Conservation (phyloP, 2,329 filamentous ascomycete species). For the Penicillium thymicola region DNA sequence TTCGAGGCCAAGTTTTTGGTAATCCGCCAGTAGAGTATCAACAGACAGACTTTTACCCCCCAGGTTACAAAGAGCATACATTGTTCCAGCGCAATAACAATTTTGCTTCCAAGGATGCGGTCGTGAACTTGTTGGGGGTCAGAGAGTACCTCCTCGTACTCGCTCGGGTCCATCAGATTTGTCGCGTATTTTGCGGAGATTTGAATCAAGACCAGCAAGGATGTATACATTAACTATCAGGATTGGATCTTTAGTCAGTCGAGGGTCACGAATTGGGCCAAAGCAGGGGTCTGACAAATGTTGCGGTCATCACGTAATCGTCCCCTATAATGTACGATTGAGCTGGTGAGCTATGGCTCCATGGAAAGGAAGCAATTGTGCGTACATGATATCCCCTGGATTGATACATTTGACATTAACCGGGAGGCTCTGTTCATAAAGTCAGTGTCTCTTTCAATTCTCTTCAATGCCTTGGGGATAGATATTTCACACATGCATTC, state of each 20-base stretch:
- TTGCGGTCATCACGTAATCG: conserved; percentile 38
- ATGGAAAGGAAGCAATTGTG: neutral
- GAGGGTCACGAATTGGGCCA: neutral
- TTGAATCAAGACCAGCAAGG: conserved; percentile 36
- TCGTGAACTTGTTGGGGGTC: conserved; percentile 40
- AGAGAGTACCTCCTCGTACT: conserved; percentile 30
- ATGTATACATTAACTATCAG: conserved; percentile 33
- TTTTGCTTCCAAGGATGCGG: conserved; percentile 48
- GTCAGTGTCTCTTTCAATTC: neutral
- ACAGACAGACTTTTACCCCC: conserved; percentile 51
- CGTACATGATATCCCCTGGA: neutral
- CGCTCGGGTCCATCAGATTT: conserved; percentile 40
- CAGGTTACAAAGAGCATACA: conserved; percentile 50
- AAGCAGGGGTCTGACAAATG: conserved; percentile 31
- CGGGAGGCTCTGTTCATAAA: neutral
- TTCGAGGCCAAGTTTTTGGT: conserved; percentile 40
- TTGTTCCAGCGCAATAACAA: conserved; percentile 50
- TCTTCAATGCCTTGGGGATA: neutral
- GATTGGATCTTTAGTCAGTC: neutral
- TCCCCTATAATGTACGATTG: conserved; percentile 23
- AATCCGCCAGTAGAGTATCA: conserved; percentile 49
- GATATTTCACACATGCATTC: conserved; percentile 25
- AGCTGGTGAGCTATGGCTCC: neutral
- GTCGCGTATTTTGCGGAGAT: conserved; percentile 38
- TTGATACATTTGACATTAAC: neutral